Evolutionary conservation across 2,329 filamentous ascomycete genomes (phyloP).

Genomic region (Trichoderma koningiopsis): DNA sequence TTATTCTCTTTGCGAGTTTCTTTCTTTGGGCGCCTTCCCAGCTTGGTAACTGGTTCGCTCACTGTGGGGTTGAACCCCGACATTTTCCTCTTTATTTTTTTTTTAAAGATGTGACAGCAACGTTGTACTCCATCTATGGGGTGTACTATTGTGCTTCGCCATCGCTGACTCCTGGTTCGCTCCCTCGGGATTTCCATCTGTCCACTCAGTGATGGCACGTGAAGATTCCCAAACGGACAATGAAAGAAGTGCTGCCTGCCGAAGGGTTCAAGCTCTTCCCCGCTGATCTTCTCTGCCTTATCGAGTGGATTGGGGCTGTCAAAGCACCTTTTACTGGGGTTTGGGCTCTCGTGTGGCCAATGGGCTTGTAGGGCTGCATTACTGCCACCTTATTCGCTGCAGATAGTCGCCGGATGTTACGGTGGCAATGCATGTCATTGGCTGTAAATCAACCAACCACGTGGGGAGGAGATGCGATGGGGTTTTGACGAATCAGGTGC

Average conservation of each 20-base stretch:
- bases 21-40: constrained; percentile 16
- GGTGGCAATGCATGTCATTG: neutral
- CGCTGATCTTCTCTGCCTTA: neutral
- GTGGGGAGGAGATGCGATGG: neutral
- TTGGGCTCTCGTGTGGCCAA: neutral
- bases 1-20: neutral
- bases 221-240: neutral
- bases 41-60: constrained; percentile 6
- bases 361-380: neutral
- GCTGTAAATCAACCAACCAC: constrained; percentile 2
- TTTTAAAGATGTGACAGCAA: neutral
- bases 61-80: constrained; percentile 12
- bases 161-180: neutral
- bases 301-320: neutral
- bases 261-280: neutral
- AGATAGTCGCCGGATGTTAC: neutral
- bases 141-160: neutral
- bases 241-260: neutral
- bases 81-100: neutral
- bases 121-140: constrained; percentile 8
- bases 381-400: constrained; percentile 8
- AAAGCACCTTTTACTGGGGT: neutral
- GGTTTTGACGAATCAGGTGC: neutral
- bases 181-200: neutral
- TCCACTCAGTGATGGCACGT: constrained; percentile 10